Base-by-base conservation (phyloP, 23 red algal species). In the Gracilariopsis chorda region DNA sequence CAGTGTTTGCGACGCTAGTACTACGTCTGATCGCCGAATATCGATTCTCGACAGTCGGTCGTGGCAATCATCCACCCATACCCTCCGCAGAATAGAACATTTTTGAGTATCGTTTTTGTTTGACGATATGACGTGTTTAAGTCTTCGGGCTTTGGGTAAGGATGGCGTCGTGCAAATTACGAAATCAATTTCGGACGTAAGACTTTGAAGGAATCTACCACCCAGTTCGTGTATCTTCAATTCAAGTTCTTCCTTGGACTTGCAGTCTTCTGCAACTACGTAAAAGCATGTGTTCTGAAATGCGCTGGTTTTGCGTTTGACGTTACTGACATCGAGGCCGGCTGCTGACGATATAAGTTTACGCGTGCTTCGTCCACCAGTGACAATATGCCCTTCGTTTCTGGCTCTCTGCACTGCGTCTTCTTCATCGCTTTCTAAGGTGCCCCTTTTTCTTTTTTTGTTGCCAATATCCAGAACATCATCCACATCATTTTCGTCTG, bases 401-500 rank as follows among this genome's bases (percentile, higher is more conserved):
- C 42, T 46, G 23, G 51, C 89, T 29, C 64, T 35, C 36, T 69
- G 61, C 46, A 84, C 40, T 2, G 89, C 46, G 25, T 57, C 51
- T 36, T 72, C 62, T 45, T 83, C 89, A 19, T 83, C 89, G 17
- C 62, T 76, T 10, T 71, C 64, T 11, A 72, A 82, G 4, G 25
- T 36, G 2, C 35, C 48, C 7, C 64, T 60, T 19, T 61, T 33
- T 39, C 76, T 92, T 64, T 44, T 64, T 59, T 61, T 65, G 35
- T 8, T 61, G 20, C 9, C 63, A 8, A 52, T 35, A 20, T 77
- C 69, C 56, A 47, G 37, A 34, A 91, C 44, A 20, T 85, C 81
- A 76, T 86, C 91, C n/a, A 82, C 34, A 67, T 78, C 91, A 25
- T 86, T 68, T 24, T 73, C 91, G 49, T 94, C 69, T 80, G 80